Base-by-base conservation (phyloP, 2,329 filamentous ascomycete species). In the Aspergillus jensenii region DNA sequence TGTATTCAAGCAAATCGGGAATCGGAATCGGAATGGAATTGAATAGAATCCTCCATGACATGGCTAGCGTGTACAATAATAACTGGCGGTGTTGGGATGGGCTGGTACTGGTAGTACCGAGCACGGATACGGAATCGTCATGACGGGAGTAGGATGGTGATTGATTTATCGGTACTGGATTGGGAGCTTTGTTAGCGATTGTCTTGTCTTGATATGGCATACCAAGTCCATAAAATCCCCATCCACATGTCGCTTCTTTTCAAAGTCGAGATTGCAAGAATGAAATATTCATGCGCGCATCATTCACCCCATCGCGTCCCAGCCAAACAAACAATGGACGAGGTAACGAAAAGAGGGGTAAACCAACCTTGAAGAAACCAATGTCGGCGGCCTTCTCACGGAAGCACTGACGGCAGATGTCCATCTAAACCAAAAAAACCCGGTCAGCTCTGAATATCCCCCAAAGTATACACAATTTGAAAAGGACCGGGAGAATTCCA, bases 381-480 rank as follows among this genome's bases (percentile, higher is more conserved):
- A 88, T 87, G 77, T 88, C 85, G 74, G 76, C 74, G 72, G 80
- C 78, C 83, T 88, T 88, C 81, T 88, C 86, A 70, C 86, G 78
- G 83, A 88, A 88, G 83, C 85, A 88, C 79, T 78, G 73, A 82
- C 85, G 84, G 83, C 85, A 87, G 81, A 88, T 86, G 73, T 74
- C 70, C 71, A 74, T 74, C 71, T 77, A 59, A 60, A 63, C 35
- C 53, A 37, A 17, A 55, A 58, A 56, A 15, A 49, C 43, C 53
- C 63, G 55, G 60, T 64, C 58, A 62, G 59, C 52, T 40, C 62
- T 60, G 58, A 41, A 43, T 19, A 14, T 14, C 52, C 55, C 46
- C 31, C 12, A 19, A 23, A n/a, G 6, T 2, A 11, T 4, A 31
- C 27, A 31, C 23, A 25, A 25, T 3, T 31, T 8, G 9, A 31